Evolutionary conservation across 148 eudicot genomes (phyloP).

Genomic region (Rhododendron ovatum): DNA sequence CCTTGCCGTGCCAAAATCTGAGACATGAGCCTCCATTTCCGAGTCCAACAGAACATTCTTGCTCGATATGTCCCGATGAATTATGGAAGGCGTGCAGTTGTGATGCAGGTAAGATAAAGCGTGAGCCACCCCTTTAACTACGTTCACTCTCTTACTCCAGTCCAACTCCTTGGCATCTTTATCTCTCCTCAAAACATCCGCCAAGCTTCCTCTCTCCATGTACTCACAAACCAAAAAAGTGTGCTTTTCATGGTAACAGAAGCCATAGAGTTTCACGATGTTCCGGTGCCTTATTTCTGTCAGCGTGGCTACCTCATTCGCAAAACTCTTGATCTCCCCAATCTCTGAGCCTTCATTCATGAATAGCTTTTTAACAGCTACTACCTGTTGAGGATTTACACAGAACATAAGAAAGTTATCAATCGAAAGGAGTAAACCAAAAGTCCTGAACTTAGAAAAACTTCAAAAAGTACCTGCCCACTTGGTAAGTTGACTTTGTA

Average conservation of each 20-base stretch:
- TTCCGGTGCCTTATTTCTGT: slow-evolving; percentile 2
- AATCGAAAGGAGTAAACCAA: no score
- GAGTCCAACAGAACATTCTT: slow-evolving; percentile 2
- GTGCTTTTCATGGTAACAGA: background rate
- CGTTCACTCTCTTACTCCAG: slow-evolving; percentile 9
- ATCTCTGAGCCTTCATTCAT: background rate
- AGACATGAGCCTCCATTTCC: slow-evolving; percentile 5
- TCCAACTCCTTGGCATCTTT: slow-evolving; percentile 7
- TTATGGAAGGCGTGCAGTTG: background rate
- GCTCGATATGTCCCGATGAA: slow-evolving; percentile 11
- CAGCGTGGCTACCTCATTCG: slow-evolving; percentile 7
- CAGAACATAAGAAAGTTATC: background rate
- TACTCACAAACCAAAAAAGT: slow-evolving; percentile 5
- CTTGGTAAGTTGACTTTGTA: slow-evolving; percentile 25
- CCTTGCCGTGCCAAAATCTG: slow-evolving; percentile 12
- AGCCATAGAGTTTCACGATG: slow-evolving; percentile 9
- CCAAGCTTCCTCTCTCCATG: slow-evolving; percentile 14
- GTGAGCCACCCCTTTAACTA: background rate
- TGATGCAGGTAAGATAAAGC: slow-evolving; percentile 10
- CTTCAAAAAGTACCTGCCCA: slow-evolving; percentile 6
- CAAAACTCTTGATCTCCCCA: background rate
- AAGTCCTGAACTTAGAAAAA: no score
- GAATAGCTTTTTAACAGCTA: slow-evolving; percentile 23
- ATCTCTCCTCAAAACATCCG: background rate
- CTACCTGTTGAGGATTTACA: slow-evolving; percentile 1